Conservation (phyloP, 2,329 filamentous ascomycete species). For the Sphaerostilbella broomeana region DNA sequence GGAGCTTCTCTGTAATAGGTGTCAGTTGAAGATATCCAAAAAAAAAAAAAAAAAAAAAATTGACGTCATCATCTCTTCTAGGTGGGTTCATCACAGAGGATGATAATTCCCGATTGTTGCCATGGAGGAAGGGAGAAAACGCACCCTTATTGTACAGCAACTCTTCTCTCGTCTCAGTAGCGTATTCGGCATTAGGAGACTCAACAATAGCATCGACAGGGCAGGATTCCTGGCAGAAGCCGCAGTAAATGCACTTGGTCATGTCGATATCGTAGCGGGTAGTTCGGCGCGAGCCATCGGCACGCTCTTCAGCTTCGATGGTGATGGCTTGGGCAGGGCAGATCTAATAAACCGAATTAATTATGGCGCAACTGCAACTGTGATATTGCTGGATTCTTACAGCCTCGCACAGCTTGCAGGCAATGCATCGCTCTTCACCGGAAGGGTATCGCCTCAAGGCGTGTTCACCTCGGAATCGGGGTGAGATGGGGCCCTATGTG, state of each 20-base stretch:
- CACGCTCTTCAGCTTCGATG: constrained; percentile 97
- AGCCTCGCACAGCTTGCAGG: constrained; percentile 98
- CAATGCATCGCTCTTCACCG: constrained; percentile 97
- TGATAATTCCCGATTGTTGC: no score
- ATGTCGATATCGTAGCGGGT: constrained; percentile 99
- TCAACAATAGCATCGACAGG: constrained; percentile 86
- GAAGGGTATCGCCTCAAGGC: constrained; percentile 93
- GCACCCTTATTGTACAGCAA: constrained; percentile 87
- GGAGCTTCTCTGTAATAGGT: constrained; percentile 59
- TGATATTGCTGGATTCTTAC: constrained; percentile 29
- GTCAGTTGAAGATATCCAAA: no score
- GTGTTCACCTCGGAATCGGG: constrained; percentile 96
- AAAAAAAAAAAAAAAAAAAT: no score
- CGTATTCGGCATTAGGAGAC: constrained; percentile 57
- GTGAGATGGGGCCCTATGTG: constrained; percentile 80
- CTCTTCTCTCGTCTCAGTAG: constrained; percentile 74
- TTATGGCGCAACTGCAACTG: constrained; percentile 3
- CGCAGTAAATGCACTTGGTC: constrained; percentile 99
- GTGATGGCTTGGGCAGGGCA: constrained; percentile 98
- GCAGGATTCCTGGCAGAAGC: constrained; percentile 98
- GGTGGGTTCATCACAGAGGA: no score
- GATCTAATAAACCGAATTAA: constrained; percentile 42
- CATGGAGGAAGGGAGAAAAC: constrained; percentile 15
- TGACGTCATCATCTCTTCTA: no score
- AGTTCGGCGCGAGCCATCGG: constrained; percentile 88